These are phyloP conservation scores for Castanea sativa DNA, from an alignment of 306 rosid genomes.

Conservation along the genomic window DNA sequence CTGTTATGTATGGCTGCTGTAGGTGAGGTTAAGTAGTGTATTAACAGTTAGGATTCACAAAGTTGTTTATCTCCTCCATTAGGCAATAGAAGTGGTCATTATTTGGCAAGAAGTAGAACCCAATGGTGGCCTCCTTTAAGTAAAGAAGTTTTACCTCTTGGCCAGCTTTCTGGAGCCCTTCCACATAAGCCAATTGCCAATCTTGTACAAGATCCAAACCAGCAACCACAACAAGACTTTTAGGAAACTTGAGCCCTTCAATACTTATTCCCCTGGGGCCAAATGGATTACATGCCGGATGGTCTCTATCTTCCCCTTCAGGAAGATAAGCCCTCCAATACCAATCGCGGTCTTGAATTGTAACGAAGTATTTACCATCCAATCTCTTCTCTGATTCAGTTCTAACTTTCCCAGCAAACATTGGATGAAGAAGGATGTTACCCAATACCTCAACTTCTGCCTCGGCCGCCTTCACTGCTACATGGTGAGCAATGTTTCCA, in stretches of 20 bases:
- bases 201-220: conserved; percentile 91
- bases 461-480: conserved; percentile 63
- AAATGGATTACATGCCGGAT: conserved; percentile 74
- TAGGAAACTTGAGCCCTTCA: conserved; percentile 59
- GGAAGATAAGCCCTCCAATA: conserved; percentile 93
- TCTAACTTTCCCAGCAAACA: conserved; percentile 72
- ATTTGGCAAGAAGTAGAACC: conserved; percentile 94
- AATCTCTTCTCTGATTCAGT: conserved; percentile 60
- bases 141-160: conserved; percentile 64
- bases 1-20: conserved; percentile 57
- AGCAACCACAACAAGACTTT: conserved; percentile 82
- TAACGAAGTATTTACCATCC: conserved; percentile 84
- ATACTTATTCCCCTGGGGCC: conserved; percentile 66
- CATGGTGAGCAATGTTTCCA: conserved; percentile 84
- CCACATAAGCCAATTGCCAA: conserved; percentile 80
- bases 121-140: conserved; percentile 76
- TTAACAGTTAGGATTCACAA: conserved; percentile 61
- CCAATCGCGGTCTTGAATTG: conserved; percentile 85
- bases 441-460: conserved; percentile 73
- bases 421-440: conserved; percentile 81
- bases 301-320: conserved; percentile 82
- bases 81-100: conserved; percentile 70
- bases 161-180: conserved; percentile 56
- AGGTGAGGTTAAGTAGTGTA: conserved; percentile 56
- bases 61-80: conserved; percentile 68